A percentile compares a stretch with the other conserved stretches of the same genome.
These are phyloP conservation scores for Candolleomyces eurysporus DNA, from an alignment of 768 basidiomycete genomes.

Conservation along the genomic window DNA sequence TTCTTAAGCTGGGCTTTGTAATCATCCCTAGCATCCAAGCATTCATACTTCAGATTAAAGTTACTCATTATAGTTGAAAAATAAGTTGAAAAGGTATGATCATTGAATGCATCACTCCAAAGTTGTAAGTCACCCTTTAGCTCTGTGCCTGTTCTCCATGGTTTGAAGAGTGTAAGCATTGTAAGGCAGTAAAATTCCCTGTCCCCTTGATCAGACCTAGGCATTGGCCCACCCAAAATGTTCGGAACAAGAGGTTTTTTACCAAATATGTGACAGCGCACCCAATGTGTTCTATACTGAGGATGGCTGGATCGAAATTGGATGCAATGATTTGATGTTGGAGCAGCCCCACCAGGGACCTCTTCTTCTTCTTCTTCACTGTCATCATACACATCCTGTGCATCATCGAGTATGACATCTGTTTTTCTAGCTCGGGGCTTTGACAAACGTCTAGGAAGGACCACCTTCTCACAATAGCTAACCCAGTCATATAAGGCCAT, in stretches of 20 bases:
- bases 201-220: conserved; percentile 20
- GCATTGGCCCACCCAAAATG: conserved; percentile 26
- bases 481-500: conserved; percentile 29
- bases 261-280: conserved; percentile 8
- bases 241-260: conserved; percentile 17
- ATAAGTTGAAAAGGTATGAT: neutral
- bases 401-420: neutral
- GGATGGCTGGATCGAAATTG: conserved; percentile 20
- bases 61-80: neutral
- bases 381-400: neutral
- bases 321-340: neutral
- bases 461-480: conserved; percentile 12
- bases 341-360: neutral
- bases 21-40: conserved; percentile 1
- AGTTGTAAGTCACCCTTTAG: conserved; percentile 11
- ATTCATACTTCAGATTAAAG: conserved; percentile 4
- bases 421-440: neutral
- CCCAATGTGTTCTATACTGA: conserved; percentile 18
- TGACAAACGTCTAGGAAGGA: neutral
- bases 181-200: neutral
- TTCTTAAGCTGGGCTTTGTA: neutral
- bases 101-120: neutral
- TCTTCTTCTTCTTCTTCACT: neutral
- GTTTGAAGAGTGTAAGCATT: conserved; percentile 18
- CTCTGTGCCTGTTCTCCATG: conserved; percentile 22